Evolutionary conservation across 257 asterid species (phyloP).

Genomic region (Przewalskia tangutica): DNA sequence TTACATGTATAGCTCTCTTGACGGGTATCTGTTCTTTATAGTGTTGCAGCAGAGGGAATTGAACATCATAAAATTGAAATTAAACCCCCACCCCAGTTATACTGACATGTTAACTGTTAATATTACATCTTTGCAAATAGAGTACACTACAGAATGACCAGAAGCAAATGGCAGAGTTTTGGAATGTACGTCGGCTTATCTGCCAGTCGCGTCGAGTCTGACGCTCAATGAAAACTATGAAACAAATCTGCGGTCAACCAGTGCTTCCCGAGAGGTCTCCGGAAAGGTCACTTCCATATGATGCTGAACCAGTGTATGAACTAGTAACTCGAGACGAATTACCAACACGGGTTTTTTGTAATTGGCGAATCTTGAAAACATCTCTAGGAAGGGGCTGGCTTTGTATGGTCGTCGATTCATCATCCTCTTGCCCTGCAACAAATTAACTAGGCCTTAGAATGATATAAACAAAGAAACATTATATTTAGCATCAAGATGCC

Average conservation of each 20-base stretch:
- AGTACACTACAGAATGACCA: neutral
- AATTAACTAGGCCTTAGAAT: neutral
- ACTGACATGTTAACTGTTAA: neutral
- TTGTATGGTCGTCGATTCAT: constrained; percentile 51
- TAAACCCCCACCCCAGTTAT: neutral
- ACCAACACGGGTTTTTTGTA: constrained; percentile 53
- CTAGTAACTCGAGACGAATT: constrained; percentile 42
- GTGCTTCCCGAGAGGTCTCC: constrained; percentile 88
- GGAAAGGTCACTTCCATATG: constrained; percentile 89
- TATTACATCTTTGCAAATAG: neutral
- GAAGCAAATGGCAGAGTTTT: neutral
- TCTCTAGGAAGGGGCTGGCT: constrained; percentile 85
- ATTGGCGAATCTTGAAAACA: constrained; percentile 73
- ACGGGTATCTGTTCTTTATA: neutral
- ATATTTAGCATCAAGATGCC: neutral
- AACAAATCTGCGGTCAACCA: constrained; percentile 9
- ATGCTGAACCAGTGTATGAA: constrained; percentile 60
- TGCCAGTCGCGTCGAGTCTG: neutral
- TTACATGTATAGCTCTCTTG: neutral
- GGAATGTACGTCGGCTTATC: neutral
- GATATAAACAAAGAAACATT: neutral
- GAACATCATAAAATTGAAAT: neutral
- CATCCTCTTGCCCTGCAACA: constrained; percentile 64
- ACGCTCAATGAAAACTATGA: neutral
- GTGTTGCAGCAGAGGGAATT: neutral